A percentile compares a stretch with the other conserved stretches of the same genome.
Evolutionary conservation across 2,329 filamentous ascomycete species (phyloP).

Genomic region (Ascomycota sp.): DNA sequence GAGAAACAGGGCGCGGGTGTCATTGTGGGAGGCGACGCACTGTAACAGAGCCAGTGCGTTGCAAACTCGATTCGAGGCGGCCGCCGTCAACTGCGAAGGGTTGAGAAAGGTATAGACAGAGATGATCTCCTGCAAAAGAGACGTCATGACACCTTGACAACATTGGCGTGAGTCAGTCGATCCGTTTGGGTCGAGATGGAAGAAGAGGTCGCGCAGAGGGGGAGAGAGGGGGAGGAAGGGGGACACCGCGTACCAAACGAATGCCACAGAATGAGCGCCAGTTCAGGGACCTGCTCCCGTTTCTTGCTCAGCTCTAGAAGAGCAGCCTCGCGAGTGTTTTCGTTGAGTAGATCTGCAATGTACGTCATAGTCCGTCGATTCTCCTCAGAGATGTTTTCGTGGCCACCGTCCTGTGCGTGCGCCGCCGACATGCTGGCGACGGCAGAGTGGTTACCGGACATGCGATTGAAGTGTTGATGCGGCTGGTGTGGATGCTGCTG

Average conservation of each 20-base stretch:
- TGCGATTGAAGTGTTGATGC: constrained; percentile 48
- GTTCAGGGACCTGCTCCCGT: constrained; percentile 86
- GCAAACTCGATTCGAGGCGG: constrained; percentile 92
- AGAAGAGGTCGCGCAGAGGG: background rate
- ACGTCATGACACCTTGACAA: constrained; percentile 76
- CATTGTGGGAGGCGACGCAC: constrained; percentile 91
- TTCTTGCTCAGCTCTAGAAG: constrained; percentile 95
- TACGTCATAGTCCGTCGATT: constrained; percentile 81
- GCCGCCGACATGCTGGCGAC: constrained; percentile 18
- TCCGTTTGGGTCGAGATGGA: no score
- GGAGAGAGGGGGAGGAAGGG: background rate
- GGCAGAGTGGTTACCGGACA: constrained; percentile 42
- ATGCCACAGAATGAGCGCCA: constrained; percentile 92
- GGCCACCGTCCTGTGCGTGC: constrained; percentile 30
- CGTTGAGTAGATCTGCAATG: constrained; percentile 77
- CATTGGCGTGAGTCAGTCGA: background rate
- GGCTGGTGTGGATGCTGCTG: constrained; percentile 18
- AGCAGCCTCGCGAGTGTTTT: constrained; percentile 68
- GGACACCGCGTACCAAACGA: constrained; percentile 64
- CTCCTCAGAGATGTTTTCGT: constrained; percentile 63
- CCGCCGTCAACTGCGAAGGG: constrained; percentile 85
- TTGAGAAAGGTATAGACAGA: constrained; percentile 94
- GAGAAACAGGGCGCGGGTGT: constrained; percentile 80
- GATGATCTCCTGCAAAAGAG: constrained; percentile 90
- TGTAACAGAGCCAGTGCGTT: constrained; percentile 89